Percentiles rank a stretch among this genome's conserved stretches.
phyloP scores from a whole-genome alignment of 163 green algal species.

The Chloromonas sp. region DNA sequence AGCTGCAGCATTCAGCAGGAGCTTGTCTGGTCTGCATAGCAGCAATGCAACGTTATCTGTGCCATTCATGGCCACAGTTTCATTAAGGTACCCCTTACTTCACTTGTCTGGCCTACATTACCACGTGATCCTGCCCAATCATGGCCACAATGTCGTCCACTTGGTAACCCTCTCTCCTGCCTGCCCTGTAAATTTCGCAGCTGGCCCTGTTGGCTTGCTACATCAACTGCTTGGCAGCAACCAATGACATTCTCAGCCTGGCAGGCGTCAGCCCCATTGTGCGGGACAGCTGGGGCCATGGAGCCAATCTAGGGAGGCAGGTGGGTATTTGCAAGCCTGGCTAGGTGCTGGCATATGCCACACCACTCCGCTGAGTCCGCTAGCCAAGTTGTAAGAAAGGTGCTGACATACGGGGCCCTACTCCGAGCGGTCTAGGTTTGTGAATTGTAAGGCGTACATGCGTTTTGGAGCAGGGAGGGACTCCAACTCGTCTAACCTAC shows the following conservation, averaged over 20 bases:
- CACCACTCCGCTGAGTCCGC: neutral
- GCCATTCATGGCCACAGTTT: no score
- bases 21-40: neutral
- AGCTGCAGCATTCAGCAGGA: no score
- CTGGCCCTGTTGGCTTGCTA: conserved; percentile 49
- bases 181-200: conserved; percentile 2
- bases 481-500: no score
- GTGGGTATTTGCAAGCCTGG: neutral
- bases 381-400: no score
- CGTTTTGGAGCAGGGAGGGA: no score
- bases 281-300: conserved; percentile 2
- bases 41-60: no score
- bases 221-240: conserved; percentile 51
- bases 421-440: no score
- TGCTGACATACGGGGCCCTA: no score
- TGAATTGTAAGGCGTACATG: no score
- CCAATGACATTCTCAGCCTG: conserved; percentile 46
- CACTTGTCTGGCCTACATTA: no score
- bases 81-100: no score
- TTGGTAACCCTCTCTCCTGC: neutral
- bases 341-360: neutral
- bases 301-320: neutral
- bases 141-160: neutral
- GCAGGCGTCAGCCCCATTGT: conserved; percentile 22
- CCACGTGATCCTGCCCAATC: neutral